Evolutionary conservation across 495 filamentous ascomycete genomes (phyloP).

Genomic region (Annulohypoxylon nitens): DNA sequence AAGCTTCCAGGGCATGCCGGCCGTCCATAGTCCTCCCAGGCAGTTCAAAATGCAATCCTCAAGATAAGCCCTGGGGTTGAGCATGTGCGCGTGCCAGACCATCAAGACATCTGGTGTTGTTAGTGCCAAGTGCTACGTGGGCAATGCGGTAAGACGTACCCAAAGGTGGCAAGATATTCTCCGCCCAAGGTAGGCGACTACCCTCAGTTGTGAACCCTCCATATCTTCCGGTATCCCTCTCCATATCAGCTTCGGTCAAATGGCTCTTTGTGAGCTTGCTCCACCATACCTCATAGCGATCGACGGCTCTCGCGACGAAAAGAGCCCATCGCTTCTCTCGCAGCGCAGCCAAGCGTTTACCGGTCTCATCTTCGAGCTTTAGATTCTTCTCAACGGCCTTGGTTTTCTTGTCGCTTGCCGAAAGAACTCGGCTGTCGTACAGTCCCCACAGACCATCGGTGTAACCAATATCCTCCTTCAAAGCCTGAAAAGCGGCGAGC

Average conservation of each 20-base stretch:
- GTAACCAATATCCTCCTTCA: conserved; percentile 75
- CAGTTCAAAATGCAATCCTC: conserved; percentile 80
- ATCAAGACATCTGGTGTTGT: conserved; percentile 77
- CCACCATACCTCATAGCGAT: conserved; percentile 83
- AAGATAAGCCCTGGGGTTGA: conserved; percentile 82
- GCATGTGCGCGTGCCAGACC: conserved; percentile 90
- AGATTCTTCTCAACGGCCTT: conserved; percentile 34
- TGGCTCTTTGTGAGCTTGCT: conserved; percentile 50
- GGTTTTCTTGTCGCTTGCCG: conserved; percentile 37
- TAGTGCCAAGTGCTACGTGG: conserved; percentile 10
- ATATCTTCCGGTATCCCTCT: conserved; percentile 36
- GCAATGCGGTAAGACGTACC: conserved; percentile 45
- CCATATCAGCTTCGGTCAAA: conserved; percentile 54
- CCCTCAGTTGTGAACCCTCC: conserved; percentile 35
- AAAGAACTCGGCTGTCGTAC: conserved; percentile 61
- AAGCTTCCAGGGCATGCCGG: conserved; percentile 78
- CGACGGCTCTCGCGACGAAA: conserved; percentile 78
- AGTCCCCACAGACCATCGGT: conserved; percentile 76
- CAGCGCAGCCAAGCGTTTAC: conserved; percentile 62
- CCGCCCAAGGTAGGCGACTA: conserved; percentile 44
- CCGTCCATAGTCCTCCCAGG: conserved; percentile 70
- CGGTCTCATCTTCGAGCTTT: conserved; percentile 40
- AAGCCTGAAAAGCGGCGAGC: conserved; percentile 73
- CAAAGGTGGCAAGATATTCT: conserved; percentile 56
- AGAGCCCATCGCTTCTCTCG: conserved; percentile 86